phyloP scores from a whole-genome alignment of 1,284 basidiomycete genomes.

The Termitomyces sp. region DNA sequence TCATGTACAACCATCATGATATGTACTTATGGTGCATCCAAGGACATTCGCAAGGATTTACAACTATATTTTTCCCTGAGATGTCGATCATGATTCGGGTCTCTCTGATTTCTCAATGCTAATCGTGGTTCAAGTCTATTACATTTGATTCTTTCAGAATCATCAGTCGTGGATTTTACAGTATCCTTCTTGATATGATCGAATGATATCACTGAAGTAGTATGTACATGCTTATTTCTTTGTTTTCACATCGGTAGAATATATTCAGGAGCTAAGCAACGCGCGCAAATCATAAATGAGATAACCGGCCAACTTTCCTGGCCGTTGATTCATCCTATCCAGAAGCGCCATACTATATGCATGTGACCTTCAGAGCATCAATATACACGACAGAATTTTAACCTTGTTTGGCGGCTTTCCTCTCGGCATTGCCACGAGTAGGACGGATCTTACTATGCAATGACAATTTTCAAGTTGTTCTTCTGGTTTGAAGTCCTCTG shows the following conservation, averaged over 20 bases:
- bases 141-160: neutral
- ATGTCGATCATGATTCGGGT: neutral
- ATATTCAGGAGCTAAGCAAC: neutral
- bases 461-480: neutral
- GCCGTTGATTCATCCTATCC: neutral
- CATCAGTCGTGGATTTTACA: neutral
- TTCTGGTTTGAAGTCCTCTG: neutral
- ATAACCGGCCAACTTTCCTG: neutral
- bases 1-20: slow-evolving; percentile 3
- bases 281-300: neutral
- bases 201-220: neutral
- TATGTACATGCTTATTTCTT: neutral
- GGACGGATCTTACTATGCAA: neutral
- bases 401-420: neutral
- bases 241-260: neutral
- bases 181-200: neutral
- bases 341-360: neutral
- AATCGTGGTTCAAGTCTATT: neutral
- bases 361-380: neutral
- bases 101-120: neutral
- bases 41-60: neutral
- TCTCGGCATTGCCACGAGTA: neutral
- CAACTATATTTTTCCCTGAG: neutral
- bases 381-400: neutral
- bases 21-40: neutral